Conservation (phyloP, 768 basidiomycete species). For the Mycena chlorophos region DNA sequence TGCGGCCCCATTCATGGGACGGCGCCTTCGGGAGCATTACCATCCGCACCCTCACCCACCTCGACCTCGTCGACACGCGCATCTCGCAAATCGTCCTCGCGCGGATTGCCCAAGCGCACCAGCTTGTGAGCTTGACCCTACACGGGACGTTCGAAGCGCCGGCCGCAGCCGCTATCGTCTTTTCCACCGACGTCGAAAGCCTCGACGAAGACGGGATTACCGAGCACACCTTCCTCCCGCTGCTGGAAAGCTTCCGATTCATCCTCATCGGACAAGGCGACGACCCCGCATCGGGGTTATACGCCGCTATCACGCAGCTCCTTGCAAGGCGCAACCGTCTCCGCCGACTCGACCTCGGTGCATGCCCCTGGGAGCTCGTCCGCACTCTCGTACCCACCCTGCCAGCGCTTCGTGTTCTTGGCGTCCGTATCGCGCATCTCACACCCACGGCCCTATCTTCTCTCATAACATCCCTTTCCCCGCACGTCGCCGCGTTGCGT, state of each 20-base stretch:
- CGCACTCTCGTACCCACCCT: conserved; percentile 52
- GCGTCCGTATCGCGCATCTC: conserved; percentile 56
- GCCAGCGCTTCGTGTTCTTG: conserved; percentile 52
- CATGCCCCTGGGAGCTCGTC: conserved; percentile 66
- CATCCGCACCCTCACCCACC: conserved; percentile 65
- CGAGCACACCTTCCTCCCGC: conserved; percentile 60
- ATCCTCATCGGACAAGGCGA: conserved; percentile 65
- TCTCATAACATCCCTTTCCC: conserved; percentile 44
- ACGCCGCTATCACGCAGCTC: conserved; percentile 56
- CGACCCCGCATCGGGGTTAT: conserved; percentile 49
- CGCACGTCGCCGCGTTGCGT: conserved; percentile 54
- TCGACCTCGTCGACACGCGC: conserved; percentile 70
- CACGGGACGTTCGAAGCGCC: conserved; percentile 68
- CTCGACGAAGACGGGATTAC: conserved; percentile 36
- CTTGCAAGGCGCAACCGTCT: conserved; percentile 48
- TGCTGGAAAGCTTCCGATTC: conserved; percentile 63
- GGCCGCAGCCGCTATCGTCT: conserved; percentile 55
- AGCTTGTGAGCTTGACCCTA: conserved; percentile 60
- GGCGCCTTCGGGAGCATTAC: conserved; percentile 60
- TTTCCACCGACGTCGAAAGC: conserved; percentile 52
- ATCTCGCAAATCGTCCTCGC: conserved; percentile 63
- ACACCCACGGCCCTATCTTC: conserved; percentile 36
- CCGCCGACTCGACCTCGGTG: conserved; percentile 59
- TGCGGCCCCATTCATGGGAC: conserved; percentile 67
- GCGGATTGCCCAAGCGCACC: conserved; percentile 62